Conservation (phyloP, 257 asterid species). For the Nicotiana paniculata region DNA sequence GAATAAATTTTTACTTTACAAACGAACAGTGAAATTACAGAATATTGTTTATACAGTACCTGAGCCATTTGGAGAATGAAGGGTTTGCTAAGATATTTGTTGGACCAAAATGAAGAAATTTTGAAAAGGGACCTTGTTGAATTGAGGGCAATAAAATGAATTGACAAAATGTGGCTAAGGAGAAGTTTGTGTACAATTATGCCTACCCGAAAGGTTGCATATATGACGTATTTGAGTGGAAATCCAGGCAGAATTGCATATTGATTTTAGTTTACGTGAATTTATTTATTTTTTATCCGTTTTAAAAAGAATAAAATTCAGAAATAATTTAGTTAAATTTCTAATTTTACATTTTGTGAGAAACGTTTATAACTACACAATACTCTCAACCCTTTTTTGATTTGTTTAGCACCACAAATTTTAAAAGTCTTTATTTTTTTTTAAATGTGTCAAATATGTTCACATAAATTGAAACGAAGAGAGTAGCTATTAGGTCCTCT, state of each 20-base stretch:
- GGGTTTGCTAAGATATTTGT: not conserved
- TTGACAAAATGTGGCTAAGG: not conserved
- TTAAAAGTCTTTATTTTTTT: too few relatives aligned
- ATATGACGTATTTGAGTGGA: slow-evolving; percentile 6
- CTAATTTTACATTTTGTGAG: too few relatives aligned
- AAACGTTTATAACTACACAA: too few relatives aligned
- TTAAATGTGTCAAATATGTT: too few relatives aligned
- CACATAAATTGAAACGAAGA: too few relatives aligned
- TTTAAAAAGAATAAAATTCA: too few relatives aligned
- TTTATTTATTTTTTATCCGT: too few relatives aligned
- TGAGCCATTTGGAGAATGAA: slow-evolving; percentile 25
- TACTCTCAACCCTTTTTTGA: too few relatives aligned
- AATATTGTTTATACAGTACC: slow-evolving; percentile 9
- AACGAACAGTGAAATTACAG: not conserved
- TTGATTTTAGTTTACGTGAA: too few relatives aligned
- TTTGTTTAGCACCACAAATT: too few relatives aligned
- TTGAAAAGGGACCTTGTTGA: not conserved
- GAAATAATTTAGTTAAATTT: too few relatives aligned
- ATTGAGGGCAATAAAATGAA: not conserved
- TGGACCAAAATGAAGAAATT: not conserved
- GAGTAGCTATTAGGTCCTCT: not conserved
- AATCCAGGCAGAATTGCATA: not conserved
- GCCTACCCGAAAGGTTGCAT: not conserved
- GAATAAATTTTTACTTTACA: not conserved
- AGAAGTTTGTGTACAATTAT: not conserved